Evolutionary conservation across 2,329 filamentous ascomycete species (phyloP), one percentile per base, ranked within the genome.

Genomic region (Talaromyces rugulosus): DNA sequence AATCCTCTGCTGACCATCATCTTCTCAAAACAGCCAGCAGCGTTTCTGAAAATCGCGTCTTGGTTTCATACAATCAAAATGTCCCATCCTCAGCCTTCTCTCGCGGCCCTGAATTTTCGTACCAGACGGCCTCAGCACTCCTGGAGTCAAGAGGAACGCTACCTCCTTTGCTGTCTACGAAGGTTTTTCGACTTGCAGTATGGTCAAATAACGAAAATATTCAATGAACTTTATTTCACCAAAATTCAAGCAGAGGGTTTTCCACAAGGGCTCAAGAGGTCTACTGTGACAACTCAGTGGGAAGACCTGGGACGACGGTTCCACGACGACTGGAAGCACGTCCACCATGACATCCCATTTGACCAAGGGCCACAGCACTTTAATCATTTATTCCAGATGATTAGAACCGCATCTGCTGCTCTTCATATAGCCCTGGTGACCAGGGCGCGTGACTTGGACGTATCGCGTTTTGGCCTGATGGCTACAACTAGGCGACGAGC

Each of bases 151-250:
- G 54, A 66, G 9, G 60, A 67, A 11, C 63, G 66, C 0, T 31
- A 69, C 6, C 56, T 71, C 0, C 61, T 72, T 0, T 74, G 72
- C 16, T 72, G 68, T 9, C 40, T 72, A 0, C 67, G 60, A 11
- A 59, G 67, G 4, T 73, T 72, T 33, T 74, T 71, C 28, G 23
- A 62, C 5, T 55, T 53, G 6, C 57, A 63, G 3, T 23, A 33
- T 0, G 31, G 23, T 1, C 60, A 60, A 0, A 70, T 67, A 7
- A 52, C 59, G 23, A 52, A 34, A 1, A 64, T 76, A 0, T 76
- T 77, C 31, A 74, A 70, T 11, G 11, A 55, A 0, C 58, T 68
- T 0, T 76, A 74, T 50, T 28, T 55, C n/a, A 8, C 54, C 0
- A 59, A 73, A 5, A 55, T 75, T 1, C 44, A 27, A 1, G 34